Conservation (phyloP, 345 rosid genomes). For the Isatis tinctoria region DNA sequence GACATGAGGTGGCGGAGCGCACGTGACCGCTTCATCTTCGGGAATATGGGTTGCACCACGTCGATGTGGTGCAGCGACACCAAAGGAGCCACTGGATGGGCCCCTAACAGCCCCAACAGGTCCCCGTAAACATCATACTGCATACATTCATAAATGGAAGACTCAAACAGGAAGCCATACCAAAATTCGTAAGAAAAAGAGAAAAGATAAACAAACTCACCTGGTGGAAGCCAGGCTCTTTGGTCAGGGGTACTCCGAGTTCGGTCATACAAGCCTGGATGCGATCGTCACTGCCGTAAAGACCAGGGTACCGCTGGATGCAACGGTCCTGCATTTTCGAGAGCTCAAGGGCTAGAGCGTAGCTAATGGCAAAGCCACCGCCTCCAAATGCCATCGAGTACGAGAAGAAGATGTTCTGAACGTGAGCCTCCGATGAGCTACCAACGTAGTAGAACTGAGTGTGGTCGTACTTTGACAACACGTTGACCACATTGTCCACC, state of each 20-base stretch:
- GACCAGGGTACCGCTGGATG: slow-evolving; percentile 67
- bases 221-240: slow-evolving; percentile 84
- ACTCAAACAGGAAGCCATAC: too few relatives aligned
- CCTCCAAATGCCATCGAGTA: slow-evolving; percentile 86
- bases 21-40: slow-evolving; percentile 43
- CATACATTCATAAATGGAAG: too few relatives aligned
- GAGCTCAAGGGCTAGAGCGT: slow-evolving; percentile 59
- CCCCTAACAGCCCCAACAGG: slow-evolving; percentile 63
- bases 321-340: slow-evolving; percentile 73
- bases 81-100: slow-evolving; percentile 74
- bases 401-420: slow-evolving; percentile 72
- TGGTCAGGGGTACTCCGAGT: slow-evolving; percentile 73
- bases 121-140: slow-evolving; percentile 84
- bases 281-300: slow-evolving; percentile 81
- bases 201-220: slow-evolving; percentile 13
- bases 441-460: slow-evolving; percentile 66
- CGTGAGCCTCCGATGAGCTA: slow-evolving; percentile 76
- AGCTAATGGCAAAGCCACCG: slow-evolving; percentile 83
- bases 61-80: slow-evolving; percentile 80
- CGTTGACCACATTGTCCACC: slow-evolving; percentile 61
- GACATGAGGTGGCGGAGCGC: slow-evolving; percentile 57
- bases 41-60: slow-evolving; percentile 70
- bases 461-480: slow-evolving; percentile 59
- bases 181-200: too few relatives aligned
- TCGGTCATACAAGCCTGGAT: slow-evolving; percentile 89